phyloP scores from a whole-genome alignment of 2,329 filamentous ascomycete genomes.

The Davidsoniella australis region DNA sequence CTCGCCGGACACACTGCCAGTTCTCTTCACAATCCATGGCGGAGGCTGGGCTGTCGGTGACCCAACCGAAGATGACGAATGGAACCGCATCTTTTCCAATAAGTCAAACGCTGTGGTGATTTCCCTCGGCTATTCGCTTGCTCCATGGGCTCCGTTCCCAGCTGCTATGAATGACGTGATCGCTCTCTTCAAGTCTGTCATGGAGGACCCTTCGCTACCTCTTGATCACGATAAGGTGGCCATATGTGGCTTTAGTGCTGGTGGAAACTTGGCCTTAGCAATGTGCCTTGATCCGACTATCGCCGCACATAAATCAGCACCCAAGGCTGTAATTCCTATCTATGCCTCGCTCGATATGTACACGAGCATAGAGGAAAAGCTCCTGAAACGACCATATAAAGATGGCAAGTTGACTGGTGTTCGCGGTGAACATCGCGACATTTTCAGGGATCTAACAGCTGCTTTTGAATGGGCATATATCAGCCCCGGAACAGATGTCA shows the following conservation, averaged over 20 bases:
- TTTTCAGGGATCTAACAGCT: constrained; percentile 14
- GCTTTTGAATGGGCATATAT: constrained; percentile 22
- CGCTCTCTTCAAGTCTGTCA: constrained; percentile 24
- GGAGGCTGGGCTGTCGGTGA: constrained; percentile 31
- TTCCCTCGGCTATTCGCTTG: constrained; percentile 31
- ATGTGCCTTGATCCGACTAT: constrained; percentile 24
- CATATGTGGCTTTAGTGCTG: constrained; percentile 33
- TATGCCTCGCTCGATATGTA: constrained; percentile 25
- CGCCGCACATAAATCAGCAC: constrained; percentile 14
- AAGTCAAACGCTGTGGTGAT: constrained; percentile 26
- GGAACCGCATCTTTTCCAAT: constrained; percentile 27
- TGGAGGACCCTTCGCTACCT: constrained; percentile 27
- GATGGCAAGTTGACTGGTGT: constrained; percentile 13
- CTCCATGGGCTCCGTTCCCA: constrained; percentile 29
- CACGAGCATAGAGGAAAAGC: constrained; percentile 16
- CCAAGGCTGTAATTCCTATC: constrained; percentile 24
- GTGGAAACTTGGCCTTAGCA: constrained; percentile 30
- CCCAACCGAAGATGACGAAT: constrained; percentile 28
- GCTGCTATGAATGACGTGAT: constrained; percentile 27
- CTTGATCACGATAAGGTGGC: constrained; percentile 26
- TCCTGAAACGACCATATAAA: constrained; percentile 17
- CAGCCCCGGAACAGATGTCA: constrained; percentile 17
- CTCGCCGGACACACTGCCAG: constrained; percentile 20
- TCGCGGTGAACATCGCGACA: constrained; percentile 13
- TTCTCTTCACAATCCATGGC: constrained; percentile 34